Evolutionary conservation across 306 rosid genomes (phyloP).

Genomic region (Leucaena leucocephala): DNA sequence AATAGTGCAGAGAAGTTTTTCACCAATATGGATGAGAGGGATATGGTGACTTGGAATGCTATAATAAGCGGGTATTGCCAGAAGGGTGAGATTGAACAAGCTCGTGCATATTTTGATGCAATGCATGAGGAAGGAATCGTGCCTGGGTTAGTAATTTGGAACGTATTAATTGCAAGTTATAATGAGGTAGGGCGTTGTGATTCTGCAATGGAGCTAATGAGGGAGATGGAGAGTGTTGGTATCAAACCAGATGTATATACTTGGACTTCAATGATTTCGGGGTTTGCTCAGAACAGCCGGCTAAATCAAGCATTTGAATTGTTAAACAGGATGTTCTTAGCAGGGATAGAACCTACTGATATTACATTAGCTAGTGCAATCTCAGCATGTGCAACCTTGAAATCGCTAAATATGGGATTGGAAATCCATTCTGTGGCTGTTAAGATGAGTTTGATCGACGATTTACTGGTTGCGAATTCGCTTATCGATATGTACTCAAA

Average conservation of each 20-base stretch:
- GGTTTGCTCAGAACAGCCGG: conserved; percentile 74
- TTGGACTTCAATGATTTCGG: conserved; percentile 95
- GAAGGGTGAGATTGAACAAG: conserved; percentile 62
- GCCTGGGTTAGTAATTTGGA: conserved; percentile 81
- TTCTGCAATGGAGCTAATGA: conserved; percentile 73
- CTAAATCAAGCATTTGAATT: conserved; percentile 64
- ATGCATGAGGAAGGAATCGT: conserved; percentile 65
- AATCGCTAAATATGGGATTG: conserved; percentile 61
- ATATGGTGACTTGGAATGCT: conserved; percentile 69
- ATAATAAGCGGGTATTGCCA: conserved; percentile 74
- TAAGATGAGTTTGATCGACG: conserved; percentile 54
- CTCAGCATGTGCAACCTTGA: conserved; percentile 74
- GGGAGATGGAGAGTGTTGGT: conserved; percentile 76
- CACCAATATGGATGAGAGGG: conserved; percentile 62
- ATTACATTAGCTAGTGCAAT: conserved; percentile 70
- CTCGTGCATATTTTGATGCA: conserved; percentile 58
- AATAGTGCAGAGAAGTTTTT: conserved; percentile 63
- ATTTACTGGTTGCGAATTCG: conserved; percentile 69
- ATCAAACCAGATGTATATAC: conserved; percentile 84
- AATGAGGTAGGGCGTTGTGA: conserved; percentile 70
- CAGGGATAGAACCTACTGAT: conserved; percentile 68
- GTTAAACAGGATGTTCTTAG: conserved; percentile 63
- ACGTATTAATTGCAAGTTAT: conserved; percentile 71
- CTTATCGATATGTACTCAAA: conserved; percentile 84
- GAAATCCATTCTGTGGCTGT: conserved; percentile 76